phyloP scores from a whole-genome alignment of 148 eudicot species.

The Silene latifolia region DNA sequence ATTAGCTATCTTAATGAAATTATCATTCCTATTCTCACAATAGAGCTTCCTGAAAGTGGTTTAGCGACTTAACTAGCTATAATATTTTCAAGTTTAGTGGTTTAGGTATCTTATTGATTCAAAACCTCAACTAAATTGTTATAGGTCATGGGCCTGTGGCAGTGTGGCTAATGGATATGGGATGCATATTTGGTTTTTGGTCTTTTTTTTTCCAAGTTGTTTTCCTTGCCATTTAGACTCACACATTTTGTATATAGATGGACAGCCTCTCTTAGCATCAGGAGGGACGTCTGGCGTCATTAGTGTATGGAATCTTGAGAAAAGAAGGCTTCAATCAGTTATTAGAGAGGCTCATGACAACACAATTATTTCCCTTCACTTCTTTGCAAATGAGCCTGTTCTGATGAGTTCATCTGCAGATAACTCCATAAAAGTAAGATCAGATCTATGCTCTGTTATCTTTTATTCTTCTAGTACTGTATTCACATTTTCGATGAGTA shows the following conservation, averaged over 20 bases:
- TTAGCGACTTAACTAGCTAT: background rate
- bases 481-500: background rate
- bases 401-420: conserved; percentile 92
- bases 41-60: background rate
- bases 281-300: conserved; percentile 97
- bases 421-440: conserved; percentile 76
- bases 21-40: background rate
- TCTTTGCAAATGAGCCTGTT: conserved; percentile 89
- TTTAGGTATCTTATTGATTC: background rate
- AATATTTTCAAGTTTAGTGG: background rate
- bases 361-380: conserved; percentile 81
- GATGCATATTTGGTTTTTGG: background rate
- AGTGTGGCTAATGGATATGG: background rate
- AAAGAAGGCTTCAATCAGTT: conserved; percentile 87
- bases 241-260: conserved; percentile 41
- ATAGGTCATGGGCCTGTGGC: background rate
- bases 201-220: background rate
- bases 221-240: background rate
- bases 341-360: conserved; percentile 88
- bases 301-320: conserved; percentile 98
- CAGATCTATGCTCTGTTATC: background rate
- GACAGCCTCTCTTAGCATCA: conserved; percentile 92
- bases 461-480: background rate
- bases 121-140: background rate
- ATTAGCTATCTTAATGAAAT: background rate